Conservation (phyloP, 495 filamentous ascomycete species). For the Hypoxylon crocopeplum region DNA sequence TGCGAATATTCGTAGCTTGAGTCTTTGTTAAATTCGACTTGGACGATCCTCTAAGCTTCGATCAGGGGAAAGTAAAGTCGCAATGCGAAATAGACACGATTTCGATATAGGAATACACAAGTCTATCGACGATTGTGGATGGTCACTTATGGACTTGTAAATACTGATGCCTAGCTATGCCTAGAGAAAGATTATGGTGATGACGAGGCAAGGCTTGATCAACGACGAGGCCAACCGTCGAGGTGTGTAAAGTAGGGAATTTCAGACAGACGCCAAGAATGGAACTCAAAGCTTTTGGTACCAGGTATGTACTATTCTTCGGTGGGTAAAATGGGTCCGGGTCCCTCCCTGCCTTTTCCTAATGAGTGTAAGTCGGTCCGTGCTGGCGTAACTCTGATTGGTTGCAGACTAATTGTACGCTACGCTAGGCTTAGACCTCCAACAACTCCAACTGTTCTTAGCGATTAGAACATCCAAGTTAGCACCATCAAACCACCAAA, state of each 20-base stretch:
- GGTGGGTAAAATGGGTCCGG: too few species aligned
- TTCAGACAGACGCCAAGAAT: conserved; percentile 32
- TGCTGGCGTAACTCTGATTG: conserved; percentile 17
- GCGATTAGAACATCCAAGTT: too few species aligned
- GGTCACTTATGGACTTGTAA: conserved; percentile 15
- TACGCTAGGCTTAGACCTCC: too few species aligned
- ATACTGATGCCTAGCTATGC: conserved; percentile 29
- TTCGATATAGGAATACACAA: conserved; percentile 1
- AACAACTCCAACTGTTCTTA: background rate
- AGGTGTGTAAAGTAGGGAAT: conserved; percentile 3
- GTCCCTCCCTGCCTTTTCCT: too few species aligned
- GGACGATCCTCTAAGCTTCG: conserved; percentile 15
- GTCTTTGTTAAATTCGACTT: conserved; percentile 3
- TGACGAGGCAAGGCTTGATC: conserved; percentile 7
- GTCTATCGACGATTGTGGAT: background rate
- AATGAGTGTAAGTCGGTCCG: conserved; percentile 14
- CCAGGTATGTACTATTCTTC: conserved; percentile 5
- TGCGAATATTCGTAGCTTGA: background rate
- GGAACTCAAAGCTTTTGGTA: conserved; percentile 1
- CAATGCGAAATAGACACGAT: background rate
- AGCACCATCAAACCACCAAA: too few species aligned
- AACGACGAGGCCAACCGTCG: conserved; percentile 23
- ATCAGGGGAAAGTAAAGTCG: conserved; percentile 13
- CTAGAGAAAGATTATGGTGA: conserved; percentile 1
- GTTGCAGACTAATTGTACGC: conserved; percentile 1